Percentiles rank a stretch among this genome's conserved stretches.
phyloP scores from a whole-genome alignment of 306 rosid species.

The Ceratonia siliqua region DNA sequence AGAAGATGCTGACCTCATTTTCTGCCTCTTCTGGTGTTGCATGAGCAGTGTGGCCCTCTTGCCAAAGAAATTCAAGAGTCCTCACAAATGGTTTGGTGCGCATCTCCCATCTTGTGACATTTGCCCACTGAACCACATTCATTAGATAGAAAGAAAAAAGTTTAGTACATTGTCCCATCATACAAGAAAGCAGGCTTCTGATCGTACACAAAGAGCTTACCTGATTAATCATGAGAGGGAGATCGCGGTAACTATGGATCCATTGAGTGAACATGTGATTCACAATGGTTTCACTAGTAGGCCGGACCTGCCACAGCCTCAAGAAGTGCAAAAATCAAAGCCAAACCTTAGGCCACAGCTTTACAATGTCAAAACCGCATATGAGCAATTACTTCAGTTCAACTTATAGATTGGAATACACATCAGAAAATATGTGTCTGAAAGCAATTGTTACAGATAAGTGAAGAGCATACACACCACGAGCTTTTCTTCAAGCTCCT shows the following conservation, averaged over 20 bases:
- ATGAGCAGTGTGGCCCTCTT: slow-evolving; percentile 99
- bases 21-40: slow-evolving; percentile 91
- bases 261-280: slow-evolving; percentile 99
- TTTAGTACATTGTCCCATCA: background rate
- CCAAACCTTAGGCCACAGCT: slow-evolving; percentile 63
- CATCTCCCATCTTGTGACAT: slow-evolving; percentile 99
- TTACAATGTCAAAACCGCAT: slow-evolving; percentile 31
- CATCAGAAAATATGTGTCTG: background rate
- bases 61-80: slow-evolving; percentile 98
- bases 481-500: slow-evolving; percentile 97
- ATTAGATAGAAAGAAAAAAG: background rate
- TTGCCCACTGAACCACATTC: slow-evolving; percentile 75
- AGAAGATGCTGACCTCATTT: slow-evolving; percentile 66
- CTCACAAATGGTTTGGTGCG: slow-evolving; percentile 95
- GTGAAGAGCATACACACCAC: slow-evolving; percentile 59
- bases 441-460: background rate
- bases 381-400: slow-evolving; percentile 18
- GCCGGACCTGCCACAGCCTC: slow-evolving; percentile 98
- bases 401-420: slow-evolving; percentile 1
- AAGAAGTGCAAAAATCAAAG: slow-evolving; percentile 81
- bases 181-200: background rate
- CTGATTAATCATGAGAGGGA: slow-evolving; percentile 92
- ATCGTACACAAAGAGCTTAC: slow-evolving; percentile 39
- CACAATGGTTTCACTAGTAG: slow-evolving; percentile 93
- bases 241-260: slow-evolving; percentile 97